Conservation (phyloP, 2,329 filamentous ascomycete species). For the Apiospora koreana region DNA sequence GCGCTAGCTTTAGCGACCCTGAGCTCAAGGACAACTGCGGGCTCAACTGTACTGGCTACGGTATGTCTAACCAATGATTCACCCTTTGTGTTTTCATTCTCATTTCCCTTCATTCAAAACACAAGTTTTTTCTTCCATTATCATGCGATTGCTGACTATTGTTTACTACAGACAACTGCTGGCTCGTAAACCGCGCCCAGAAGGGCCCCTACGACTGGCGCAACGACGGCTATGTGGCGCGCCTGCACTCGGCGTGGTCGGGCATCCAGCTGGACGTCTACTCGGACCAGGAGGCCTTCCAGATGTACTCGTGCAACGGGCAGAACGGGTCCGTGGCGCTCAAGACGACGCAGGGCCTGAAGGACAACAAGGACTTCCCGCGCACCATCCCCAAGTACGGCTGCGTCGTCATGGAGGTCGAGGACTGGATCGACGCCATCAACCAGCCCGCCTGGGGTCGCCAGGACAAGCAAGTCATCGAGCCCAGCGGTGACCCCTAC, state of each 20-base stretch:
- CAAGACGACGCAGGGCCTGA: constrained; percentile 70
- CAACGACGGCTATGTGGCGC: constrained; percentile 59
- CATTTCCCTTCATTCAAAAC: no score
- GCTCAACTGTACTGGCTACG: constrained; percentile 80
- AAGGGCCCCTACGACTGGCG: constrained; percentile 65
- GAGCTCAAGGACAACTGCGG: constrained; percentile 76
- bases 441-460: constrained; percentile 89
- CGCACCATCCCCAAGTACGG: constrained; percentile 73
- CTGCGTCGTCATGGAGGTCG: constrained; percentile 86
- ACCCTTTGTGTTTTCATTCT: background rate
- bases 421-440: constrained; percentile 93
- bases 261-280: constrained; percentile 83
- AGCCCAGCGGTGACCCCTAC: constrained; percentile 60
- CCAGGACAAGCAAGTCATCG: constrained; percentile 58
- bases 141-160: background rate
- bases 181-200: constrained; percentile 63
- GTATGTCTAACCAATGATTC: constrained; percentile 43
- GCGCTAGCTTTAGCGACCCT: constrained; percentile 63
- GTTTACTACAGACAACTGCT: constrained; percentile 60
- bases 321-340: constrained; percentile 72
- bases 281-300: constrained; percentile 83
- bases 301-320: constrained; percentile 82
- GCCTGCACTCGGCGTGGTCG: constrained; percentile 71
- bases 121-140: no score
- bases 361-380: constrained; percentile 53